Evolutionary conservation across 306 rosid genomes (phyloP), one percentile per base, ranked within the genome.

Genomic region (Dalbergia cochinchinensis): DNA sequence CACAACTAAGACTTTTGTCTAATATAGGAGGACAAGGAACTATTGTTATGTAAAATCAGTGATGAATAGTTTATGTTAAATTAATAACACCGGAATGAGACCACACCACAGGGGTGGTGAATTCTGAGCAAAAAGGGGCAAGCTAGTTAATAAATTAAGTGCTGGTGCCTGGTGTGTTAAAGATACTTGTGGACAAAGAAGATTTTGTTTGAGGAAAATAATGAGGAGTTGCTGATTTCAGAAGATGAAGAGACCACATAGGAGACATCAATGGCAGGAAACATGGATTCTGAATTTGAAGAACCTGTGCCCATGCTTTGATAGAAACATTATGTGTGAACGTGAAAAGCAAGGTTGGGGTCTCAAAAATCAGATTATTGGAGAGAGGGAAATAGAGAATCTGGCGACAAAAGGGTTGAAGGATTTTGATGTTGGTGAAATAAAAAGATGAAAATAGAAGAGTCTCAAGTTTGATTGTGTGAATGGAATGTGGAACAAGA

Each of bases 221-320:
- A 60, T 54, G 19, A 15, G 60, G n/a, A 64, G 19, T 13, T 50
- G 19, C 3, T 12, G 57, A 50, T 19, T 22, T 61, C 45, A 76
- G 73, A 81, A 70, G 55, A 20, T 20, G 85, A 79, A 80, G 85
- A 77, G 84, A 85, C 80, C 55, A 57, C 11, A 4, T 22, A 69
- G 45, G 69, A 61, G 80, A 63, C 65, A 78, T 65, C 3, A 12
- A 0, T 7, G 62, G 81, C 11, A 14, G 39, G 81, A 67, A 80
- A 83, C 53, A 68, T 76, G 80, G 82, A 9, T 74, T 70, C 88
- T 87, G 66, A 80, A 89, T 62, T 85, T 90, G 86, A 90, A 90
- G 82, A 85, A 88, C 72, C 83, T 61, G 78, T 83, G 87, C 77
- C 78, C 78, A 77, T 83, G 84, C 80, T 81, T 89, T 86, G 88